These are phyloP conservation scores for Arxiozyma heterogenica DNA, from an alignment of 1,139 yeast genomes.

Conservation along the genomic window DNA sequence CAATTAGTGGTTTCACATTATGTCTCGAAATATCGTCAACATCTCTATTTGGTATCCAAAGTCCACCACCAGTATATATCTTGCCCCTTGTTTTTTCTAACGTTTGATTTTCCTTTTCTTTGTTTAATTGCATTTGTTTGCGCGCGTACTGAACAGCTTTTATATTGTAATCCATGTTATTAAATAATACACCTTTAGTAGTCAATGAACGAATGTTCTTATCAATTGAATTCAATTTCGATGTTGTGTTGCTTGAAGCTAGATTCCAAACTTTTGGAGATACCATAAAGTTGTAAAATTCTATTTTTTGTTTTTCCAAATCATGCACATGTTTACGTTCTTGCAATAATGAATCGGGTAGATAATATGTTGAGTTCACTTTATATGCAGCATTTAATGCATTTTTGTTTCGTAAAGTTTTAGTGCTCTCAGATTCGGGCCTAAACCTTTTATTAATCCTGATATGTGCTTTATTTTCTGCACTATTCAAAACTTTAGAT, in stretches of 20 bases:
- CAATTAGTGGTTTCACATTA: constrained; percentile 71
- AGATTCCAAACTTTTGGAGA: constrained; percentile 7
- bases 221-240: not conserved
- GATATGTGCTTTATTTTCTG: constrained; percentile 16
- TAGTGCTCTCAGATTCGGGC: not conserved
- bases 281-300: constrained; percentile 3
- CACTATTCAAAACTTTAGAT: constrained; percentile 26
- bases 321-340: constrained; percentile 3
- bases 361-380: constrained; percentile 3
- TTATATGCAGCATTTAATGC: constrained; percentile 7
- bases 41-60: constrained; percentile 63
- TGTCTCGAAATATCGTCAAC: constrained; percentile 71
- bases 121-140: constrained; percentile 15
- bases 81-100: constrained; percentile 4
- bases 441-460: constrained; percentile 7
- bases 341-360: constrained; percentile 1
- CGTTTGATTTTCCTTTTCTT: constrained; percentile 16
- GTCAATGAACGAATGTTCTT: not conserved
- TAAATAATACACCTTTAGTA: constrained; percentile 19
- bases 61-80: constrained; percentile 80
- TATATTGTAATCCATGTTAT: constrained; percentile 34
- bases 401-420: not conserved
- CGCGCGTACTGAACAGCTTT: constrained; percentile 61
- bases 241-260: constrained; percentile 3
- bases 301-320: constrained; percentile 3